phyloP scores from a whole-genome alignment of 108 stramenopile genomes.

The Conticribra guillardii region DNA sequence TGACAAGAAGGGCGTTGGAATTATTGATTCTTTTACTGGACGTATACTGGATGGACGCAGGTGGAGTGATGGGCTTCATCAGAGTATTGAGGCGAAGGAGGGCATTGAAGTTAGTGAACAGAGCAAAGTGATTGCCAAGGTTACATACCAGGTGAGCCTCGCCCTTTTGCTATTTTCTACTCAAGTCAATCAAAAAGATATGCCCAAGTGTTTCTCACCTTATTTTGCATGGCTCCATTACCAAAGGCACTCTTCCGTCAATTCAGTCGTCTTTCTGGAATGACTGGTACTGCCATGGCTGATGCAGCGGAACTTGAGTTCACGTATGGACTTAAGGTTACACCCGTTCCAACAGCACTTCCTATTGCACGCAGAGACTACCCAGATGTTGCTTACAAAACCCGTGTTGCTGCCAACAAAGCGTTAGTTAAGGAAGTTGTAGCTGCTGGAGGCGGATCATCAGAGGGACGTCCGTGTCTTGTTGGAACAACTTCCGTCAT shows the following conservation, averaged over 20 bases:
- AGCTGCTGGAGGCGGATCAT: slow-evolving; percentile 71
- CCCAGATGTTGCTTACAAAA: slow-evolving; percentile 92
- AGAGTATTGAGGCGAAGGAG: slow-evolving; percentile 96
- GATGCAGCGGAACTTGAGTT: slow-evolving; percentile 89
- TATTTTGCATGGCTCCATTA: not conserved
- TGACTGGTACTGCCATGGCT: slow-evolving; percentile 94
- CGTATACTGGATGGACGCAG: slow-evolving; percentile 95
- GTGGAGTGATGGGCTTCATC: slow-evolving; percentile 96
- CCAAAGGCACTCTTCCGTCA: slow-evolving; percentile 83
- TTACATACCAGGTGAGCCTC: slow-evolving; percentile 94
- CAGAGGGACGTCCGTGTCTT: slow-evolving; percentile 88
- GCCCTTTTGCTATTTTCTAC: too few relatives aligned
- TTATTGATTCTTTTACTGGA: slow-evolving; percentile 95
- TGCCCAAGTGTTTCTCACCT: too few relatives aligned
- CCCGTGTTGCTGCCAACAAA: slow-evolving; percentile 86
- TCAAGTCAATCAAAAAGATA: too few relatives aligned
- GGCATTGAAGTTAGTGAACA: slow-evolving; percentile 87
- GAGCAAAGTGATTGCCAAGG: slow-evolving; percentile 94
- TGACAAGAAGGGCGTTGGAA: slow-evolving; percentile 74
- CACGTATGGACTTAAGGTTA: slow-evolving; percentile 84
- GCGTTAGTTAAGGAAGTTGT: slow-evolving; percentile 85
- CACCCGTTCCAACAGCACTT: slow-evolving; percentile 90
- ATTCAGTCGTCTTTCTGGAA: slow-evolving; percentile 90
- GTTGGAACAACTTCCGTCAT: slow-evolving; percentile 94
- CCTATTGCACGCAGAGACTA: slow-evolving; percentile 94